Percentiles rank a stretch among this genome's conserved stretches.
phyloP scores from a whole-genome alignment of 202 grass and related monocot species.

The Brachypodium distachyon region DNA sequence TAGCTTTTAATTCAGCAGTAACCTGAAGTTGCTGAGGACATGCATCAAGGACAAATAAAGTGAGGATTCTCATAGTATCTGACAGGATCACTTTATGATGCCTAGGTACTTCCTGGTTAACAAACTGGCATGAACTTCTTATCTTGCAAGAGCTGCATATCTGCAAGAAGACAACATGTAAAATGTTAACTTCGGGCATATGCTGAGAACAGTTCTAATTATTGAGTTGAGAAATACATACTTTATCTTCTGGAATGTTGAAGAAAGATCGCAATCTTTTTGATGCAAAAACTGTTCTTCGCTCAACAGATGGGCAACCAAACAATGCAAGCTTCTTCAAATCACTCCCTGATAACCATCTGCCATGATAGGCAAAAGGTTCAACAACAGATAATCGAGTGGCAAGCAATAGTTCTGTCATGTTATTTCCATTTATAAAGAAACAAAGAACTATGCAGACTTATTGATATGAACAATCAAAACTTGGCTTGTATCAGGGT shows the following conservation, averaged over 20 bases:
- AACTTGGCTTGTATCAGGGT: neutral
- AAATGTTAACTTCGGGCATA: neutral
- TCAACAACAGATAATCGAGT: neutral
- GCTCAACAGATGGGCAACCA: conserved; percentile 55
- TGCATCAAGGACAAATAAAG: conserved; percentile 54
- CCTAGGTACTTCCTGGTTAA: conserved; percentile 45
- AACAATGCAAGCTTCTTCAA: conserved; percentile 65
- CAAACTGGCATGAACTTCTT: conserved; percentile 63
- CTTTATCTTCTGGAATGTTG: conserved; percentile 68
- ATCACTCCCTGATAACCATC: conserved; percentile 77
- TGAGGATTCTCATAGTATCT: conserved; percentile 58
- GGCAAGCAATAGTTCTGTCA: neutral
- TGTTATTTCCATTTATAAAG: neutral
- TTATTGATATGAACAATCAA: neutral
- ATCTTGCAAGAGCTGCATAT: conserved; percentile 59
- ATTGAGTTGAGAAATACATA: conserved; percentile 19
- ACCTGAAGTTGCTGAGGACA: conserved; percentile 23
- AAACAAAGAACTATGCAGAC: neutral
- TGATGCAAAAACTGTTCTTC: conserved; percentile 61
- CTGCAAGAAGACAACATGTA: conserved; percentile 29
- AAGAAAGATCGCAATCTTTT: conserved; percentile 70
- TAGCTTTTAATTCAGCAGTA: conserved; percentile 49
- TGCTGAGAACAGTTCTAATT: neutral
- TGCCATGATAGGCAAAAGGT: conserved; percentile 1
- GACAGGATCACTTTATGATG: conserved; percentile 60